Base-by-base conservation (phyloP, 441 rosid genomes). In the Jatropha multifida region DNA sequence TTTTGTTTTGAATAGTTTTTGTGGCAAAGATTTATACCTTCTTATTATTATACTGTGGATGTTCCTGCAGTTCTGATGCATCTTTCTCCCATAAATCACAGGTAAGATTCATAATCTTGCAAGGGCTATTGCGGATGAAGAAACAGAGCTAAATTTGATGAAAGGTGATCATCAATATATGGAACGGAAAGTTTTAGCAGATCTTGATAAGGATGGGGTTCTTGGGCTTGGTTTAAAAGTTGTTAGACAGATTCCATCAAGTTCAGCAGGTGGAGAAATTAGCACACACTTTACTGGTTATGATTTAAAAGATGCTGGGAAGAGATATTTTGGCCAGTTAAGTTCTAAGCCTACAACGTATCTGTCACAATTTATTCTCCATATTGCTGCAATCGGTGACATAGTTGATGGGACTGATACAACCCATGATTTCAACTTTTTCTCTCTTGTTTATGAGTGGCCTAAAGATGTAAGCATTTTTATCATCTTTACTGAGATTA, bases 81-180 rank as follows among this genome's bases (percentile, higher is more conserved):
- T 76, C 65, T 70, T 82, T 77, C 74, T 79, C 71, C 68, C 79
- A 32, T 77, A 71, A 63, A 81, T 80, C 62, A 69, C 76, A 96
- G 99, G 99, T 66, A 96, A 96, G 85, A 95, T 96, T 78, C 98
- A 96, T 85, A 96, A 96, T 85, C 89, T 96, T 75, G 94, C 99
- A 11, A 92, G 98, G 86, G 99, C 98, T 79, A 88, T 96, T 78
- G 86, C 93, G 80, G 98, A 94, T 80, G 97, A 92, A 88, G 97
- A 94, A 81, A 80, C 89, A 67, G 98, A 96, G 78, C 83, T 78
- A 20, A 85, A 81, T 76, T 68, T 78, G 76, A 73, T 81, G 58
- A 89, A 86, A 84, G 88, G 86, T 76, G 92, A 89, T 60, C 84
- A 85, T 71, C 68, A 74, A 26, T 71, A 83, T 72, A 40, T 76